Percentiles rank a stretch among this genome's conserved stretches.
Evolutionary conservation across 2,329 filamentous ascomycete species (phyloP).

Genomic region (Beauveria bassiana): DNA sequence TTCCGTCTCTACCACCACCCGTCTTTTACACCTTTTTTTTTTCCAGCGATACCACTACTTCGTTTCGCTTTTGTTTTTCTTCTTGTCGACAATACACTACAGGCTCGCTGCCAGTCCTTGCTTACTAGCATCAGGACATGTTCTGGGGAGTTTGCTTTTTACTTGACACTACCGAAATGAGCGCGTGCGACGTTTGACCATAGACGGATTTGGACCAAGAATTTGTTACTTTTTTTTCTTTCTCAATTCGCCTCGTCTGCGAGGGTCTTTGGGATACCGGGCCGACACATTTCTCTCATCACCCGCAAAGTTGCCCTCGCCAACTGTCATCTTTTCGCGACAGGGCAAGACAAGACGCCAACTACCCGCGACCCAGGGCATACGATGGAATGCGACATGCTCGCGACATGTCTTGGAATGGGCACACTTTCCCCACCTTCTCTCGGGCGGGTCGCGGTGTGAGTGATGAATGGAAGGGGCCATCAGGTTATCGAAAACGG

Average conservation of each 20-base stretch:
- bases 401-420: slow-evolving; percentile 25
- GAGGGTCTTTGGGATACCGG: neutral
- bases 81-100: slow-evolving; percentile 26
- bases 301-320: slow-evolving; percentile 10
- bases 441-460: neutral
- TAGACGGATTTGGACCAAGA: slow-evolving; percentile 8
- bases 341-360: slow-evolving; percentile 9
- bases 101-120: slow-evolving; percentile 31
- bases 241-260: slow-evolving; percentile 7
- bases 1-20: slow-evolving; percentile 12
- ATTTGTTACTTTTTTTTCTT: slow-evolving; percentile 4
- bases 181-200: slow-evolving; percentile 12
- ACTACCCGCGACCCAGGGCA: slow-evolving; percentile 17
- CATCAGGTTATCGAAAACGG: neutral
- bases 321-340: slow-evolving; percentile 13
- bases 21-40: slow-evolving; percentile 21
- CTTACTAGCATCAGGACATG: slow-evolving; percentile 29
- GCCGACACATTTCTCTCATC: slow-evolving; percentile 6
- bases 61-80: slow-evolving; percentile 23
- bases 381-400: slow-evolving; percentile 22
- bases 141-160: slow-evolving; percentile 10
- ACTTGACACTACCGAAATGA: slow-evolving; percentile 9
- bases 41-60: slow-evolving; percentile 24
- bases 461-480: neutral
- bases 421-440: neutral